Evolutionary conservation across 148 eudicot genomes (phyloP).

Genomic region (Amaranthus cruentus): DNA sequence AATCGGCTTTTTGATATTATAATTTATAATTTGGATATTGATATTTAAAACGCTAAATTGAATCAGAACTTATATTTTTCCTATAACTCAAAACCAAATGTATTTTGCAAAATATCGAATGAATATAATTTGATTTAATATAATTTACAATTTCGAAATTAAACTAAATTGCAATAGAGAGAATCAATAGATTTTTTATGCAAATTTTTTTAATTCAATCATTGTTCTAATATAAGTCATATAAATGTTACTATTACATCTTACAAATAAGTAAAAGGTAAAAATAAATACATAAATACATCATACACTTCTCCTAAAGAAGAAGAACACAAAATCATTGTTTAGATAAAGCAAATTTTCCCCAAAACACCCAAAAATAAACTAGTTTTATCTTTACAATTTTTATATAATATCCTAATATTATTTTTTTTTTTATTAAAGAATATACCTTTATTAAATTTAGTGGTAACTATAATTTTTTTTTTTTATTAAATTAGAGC

Average conservation of each 20-base stretch:
- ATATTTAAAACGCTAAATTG: no score
- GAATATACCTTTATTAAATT: slow-evolving; percentile 14
- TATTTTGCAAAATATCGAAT: no score
- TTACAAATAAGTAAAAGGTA: slow-evolving; percentile 17
- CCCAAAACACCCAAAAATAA: slow-evolving; percentile 7
- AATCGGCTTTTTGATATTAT: no score
- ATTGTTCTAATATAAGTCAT: slow-evolving; percentile 19
- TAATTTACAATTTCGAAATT: no score
- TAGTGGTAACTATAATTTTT: slow-evolving; percentile 4
- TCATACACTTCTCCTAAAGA: slow-evolving; percentile 1
- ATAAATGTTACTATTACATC: slow-evolving; percentile 8
- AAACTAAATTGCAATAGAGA: no score
- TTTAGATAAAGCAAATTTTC: no score
- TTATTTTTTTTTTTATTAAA: not conserved
- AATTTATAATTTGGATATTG: no score
- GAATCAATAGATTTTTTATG: no score
- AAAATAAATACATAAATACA: slow-evolving; percentile 5
- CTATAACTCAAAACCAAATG: no score
- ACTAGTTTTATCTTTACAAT: not conserved
- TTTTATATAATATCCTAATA: slow-evolving; percentile 1
- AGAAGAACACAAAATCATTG: no score
- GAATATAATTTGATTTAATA: no score
- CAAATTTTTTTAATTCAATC: not conserved
- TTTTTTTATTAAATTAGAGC: not conserved
- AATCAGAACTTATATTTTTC: no score